Base-by-base conservation (phyloP, 441 rosid species). In the Gossypium lobatum region DNA sequence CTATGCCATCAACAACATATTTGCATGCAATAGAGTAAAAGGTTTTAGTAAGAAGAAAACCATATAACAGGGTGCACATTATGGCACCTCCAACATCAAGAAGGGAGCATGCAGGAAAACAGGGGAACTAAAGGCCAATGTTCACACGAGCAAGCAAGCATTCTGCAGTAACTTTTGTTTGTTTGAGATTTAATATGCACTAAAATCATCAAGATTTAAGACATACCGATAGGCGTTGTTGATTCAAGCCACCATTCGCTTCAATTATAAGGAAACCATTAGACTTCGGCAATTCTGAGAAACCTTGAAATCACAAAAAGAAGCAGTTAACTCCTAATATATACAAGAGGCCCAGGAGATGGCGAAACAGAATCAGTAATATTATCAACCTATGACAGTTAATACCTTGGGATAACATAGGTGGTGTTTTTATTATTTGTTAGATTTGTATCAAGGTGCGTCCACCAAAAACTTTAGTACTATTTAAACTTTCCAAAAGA, bases 241-340 rank as follows among this genome's bases (percentile, higher is more conserved):
- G 99, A 82, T 93, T 95, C 84, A 95, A 83, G 54, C 99, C 99
- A 11, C 98, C 98, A 82, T 93, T 93, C 2, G 99, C 99, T 86
- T 95, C 99, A 54, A 95, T 85, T 42, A 95, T 90, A 20, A 95
- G 91, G 77, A 77, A 95, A 75, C 98, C 98, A 82, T 90, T 95
- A 20, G 96, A 85, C 76, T 78, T 76, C 2, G 93, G 88, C 82
- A 88, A 75, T 80, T 87, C 93, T 79, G 78, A 46, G 53, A 77
- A 80, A 64, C 83, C 83, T 76, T 66, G 48, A 84, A 73, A 74
- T 54, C 61, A 68, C 21, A 70, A 59, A 54, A 59, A 70, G 63
- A 42, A 26, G 68, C 28, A 64, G 75, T 85, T 62, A 84, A 77
- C 50, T 42, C 73, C 55, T 11, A 7, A 64, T 18, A 14, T 4